Percentiles rank a stretch among this genome's conserved stretches.
These are phyloP conservation scores for Mycena epipterygia DNA, from an alignment of 768 basidiomycete genomes.

Conservation along the genomic window DNA sequence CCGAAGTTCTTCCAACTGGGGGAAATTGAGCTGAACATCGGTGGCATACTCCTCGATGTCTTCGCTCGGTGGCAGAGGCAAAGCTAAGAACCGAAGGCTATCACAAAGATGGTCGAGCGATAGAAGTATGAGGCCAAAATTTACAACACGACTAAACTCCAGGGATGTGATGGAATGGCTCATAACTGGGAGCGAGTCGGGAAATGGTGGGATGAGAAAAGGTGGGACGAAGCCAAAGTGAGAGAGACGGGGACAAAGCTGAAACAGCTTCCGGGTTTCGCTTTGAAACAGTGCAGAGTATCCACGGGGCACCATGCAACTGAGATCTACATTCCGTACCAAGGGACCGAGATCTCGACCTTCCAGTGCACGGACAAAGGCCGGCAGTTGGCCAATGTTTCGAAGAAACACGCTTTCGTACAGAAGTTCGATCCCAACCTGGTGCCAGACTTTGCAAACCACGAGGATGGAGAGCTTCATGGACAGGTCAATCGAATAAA, in stretches of 20 bases:
- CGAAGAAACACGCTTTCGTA: constrained; percentile 44
- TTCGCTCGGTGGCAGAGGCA: neutral
- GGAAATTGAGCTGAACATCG: constrained; percentile 4
- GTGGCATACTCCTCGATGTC: neutral
- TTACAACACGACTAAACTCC: neutral
- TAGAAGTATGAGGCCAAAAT: no score
- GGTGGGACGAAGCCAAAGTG: constrained; percentile 9
- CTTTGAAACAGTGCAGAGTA: constrained; percentile 24
- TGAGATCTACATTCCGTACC: constrained; percentile 29
- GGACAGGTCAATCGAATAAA: constrained; percentile 37
- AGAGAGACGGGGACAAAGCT: constrained; percentile 8
- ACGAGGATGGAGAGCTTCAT: constrained; percentile 38
- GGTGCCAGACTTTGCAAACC: constrained; percentile 45
- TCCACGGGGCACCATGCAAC: constrained; percentile 27
- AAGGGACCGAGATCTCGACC: constrained; percentile 22
- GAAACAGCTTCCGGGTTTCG: neutral
- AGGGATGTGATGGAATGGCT: constrained; percentile 6
- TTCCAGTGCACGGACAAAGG: constrained; percentile 39
- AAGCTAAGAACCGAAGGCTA: constrained; percentile 2
- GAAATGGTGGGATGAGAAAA: neutral
- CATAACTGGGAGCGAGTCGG: neutral
- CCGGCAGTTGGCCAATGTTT: constrained; percentile 37
- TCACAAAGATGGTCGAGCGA: constrained; percentile 1
- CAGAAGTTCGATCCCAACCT: constrained; percentile 38
- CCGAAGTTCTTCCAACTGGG: neutral